These are phyloP conservation scores for Papilionanthe hybrid DNA, from an alignment of 116 monocot genomes.

Conservation along the genomic window DNA sequence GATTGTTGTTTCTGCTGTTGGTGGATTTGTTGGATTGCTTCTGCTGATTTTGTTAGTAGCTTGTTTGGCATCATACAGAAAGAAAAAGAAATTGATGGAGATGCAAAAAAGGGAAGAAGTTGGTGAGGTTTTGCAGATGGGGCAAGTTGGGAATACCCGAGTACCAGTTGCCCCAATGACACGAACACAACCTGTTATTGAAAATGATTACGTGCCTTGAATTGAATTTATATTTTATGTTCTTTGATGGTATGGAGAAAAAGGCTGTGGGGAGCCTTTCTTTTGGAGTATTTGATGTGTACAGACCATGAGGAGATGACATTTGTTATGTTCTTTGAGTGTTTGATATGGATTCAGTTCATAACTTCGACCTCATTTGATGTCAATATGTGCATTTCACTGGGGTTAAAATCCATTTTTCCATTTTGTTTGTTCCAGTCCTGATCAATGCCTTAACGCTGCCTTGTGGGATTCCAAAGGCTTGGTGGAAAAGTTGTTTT, in stretches of 20 bases:
- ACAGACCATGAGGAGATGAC: slow-evolving; percentile 8
- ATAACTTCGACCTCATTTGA: too few relatives aligned
- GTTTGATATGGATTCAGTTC: neutral
- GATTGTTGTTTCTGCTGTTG: slow-evolving; percentile 47
- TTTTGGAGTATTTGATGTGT: slow-evolving; percentile 30
- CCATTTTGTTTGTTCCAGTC: slow-evolving; percentile 18
- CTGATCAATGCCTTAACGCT: slow-evolving; percentile 8
- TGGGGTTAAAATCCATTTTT: slow-evolving; percentile 9
- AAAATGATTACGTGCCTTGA: slow-evolving; percentile 61
- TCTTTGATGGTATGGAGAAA: neutral
- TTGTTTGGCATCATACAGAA: slow-evolving; percentile 21
- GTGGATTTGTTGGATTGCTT: slow-evolving; percentile 40
- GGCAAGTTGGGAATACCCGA: slow-evolving; percentile 40
- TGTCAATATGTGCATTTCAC: slow-evolving; percentile 25
- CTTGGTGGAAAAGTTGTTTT: neutral
- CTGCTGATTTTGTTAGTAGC: slow-evolving; percentile 34
- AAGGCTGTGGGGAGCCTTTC: neutral
- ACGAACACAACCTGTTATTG: slow-evolving; percentile 65
- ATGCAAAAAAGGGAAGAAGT: slow-evolving; percentile 44
- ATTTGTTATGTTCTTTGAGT: slow-evolving; percentile 16
- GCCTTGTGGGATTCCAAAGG: neutral
- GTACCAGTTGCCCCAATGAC: slow-evolving; percentile 53
- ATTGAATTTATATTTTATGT: neutral
- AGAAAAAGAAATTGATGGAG: slow-evolving; percentile 35
- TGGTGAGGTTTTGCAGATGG: slow-evolving; percentile 36